phyloP scores from a whole-genome alignment of 768 basidiomycete species.

The Clathrus columnatus region DNA sequence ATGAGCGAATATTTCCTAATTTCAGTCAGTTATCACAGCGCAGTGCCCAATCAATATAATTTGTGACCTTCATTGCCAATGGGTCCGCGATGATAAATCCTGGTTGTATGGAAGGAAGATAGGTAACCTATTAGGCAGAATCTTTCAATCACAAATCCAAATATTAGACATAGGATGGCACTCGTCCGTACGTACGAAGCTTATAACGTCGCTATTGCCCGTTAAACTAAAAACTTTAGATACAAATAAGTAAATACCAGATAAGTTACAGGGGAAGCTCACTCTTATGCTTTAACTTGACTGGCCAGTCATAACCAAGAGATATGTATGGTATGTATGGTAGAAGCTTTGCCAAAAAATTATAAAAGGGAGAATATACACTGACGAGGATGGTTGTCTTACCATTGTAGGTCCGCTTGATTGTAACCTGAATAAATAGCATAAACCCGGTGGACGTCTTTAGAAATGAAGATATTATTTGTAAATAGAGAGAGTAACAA shows the following conservation, averaged over 20 bases:
- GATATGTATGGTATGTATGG: not conserved
- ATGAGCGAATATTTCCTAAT: conserved; percentile 41
- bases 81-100: conserved; percentile 5
- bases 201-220: not conserved
- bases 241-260: not conserved
- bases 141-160: not conserved
- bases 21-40: not conserved
- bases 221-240: not conserved
- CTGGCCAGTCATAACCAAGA: not conserved
- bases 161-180: too few species aligned
- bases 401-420: not conserved
- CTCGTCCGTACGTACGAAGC: not conserved
- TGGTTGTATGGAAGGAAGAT: not conserved
- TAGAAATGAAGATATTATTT: too few species aligned
- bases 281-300: not conserved
- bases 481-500: too few species aligned
- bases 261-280: not conserved
- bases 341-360: not conserved
- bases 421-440: not conserved
- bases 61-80: conserved; percentile 4
- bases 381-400: not conserved
- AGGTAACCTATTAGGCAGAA: not conserved
- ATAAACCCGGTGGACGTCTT: too few species aligned
- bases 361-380: not conserved
- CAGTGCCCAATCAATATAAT: not conserved